Base-by-base conservation (phyloP, 164 flowering plant genomes). In the Kalanchoe fedtschenkoi region DNA sequence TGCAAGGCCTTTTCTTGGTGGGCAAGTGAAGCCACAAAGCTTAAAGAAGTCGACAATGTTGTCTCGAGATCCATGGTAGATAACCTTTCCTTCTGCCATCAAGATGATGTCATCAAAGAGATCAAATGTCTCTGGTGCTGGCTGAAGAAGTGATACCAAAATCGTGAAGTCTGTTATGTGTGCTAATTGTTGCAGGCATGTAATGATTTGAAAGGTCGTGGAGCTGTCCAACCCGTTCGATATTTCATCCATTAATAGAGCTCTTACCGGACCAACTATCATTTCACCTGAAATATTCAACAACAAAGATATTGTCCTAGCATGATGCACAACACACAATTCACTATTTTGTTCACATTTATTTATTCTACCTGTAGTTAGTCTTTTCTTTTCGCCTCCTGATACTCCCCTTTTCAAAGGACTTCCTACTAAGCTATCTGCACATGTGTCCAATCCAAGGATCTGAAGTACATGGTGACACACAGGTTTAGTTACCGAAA, bases 181-280 rank as follows among this genome's bases (percentile, higher is more conserved):
- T 0, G 68, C 66, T 42, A 72, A 19, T 30, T 80, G 75, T 58
- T 74, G 80, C 6, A 80, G 69, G 66, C 68, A 72, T 15, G 67
- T 61, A 15, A 81, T 73, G 35, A 78, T 81, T 66, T 77, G 82
- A 67, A 71, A 78, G 19, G 82, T 72, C 2, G 85, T 78, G 39
- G 81, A 76, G 64, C 77, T 81, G 67, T 81, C 82, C 60, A 81
- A 63, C 10, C 85, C 82, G 24, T 60, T 81, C 29, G 82, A 72
- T 64, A 81, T 78, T 62, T 81, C 85, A 64, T 81, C 85, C 85
- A 78, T 76, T 22, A 78, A 71, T 16, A 80, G 65, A 43, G 67
- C 68, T 71, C 65, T 78, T 32, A 66, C 63, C 19, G 80, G 85
- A 51, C 82, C 80, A 55, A 73, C 58, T 29, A 81, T 73, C 77